These are phyloP conservation scores for Backusella tarrabulga DNA, from an alignment of 192 early-diverging fungal species.

Conservation along the genomic window DNA sequence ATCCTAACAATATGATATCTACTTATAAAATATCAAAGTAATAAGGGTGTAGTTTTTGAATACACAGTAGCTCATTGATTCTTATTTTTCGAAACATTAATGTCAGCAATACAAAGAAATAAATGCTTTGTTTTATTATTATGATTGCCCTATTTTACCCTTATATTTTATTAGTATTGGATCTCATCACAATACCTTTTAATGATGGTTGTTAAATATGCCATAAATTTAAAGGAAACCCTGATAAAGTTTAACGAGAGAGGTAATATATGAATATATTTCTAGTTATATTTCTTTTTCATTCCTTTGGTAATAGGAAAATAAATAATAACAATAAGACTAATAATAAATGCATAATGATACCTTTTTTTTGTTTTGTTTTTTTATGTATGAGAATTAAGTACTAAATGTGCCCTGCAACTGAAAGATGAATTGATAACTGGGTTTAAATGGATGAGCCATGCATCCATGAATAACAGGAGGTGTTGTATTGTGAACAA, in stretches of 20 bases:
- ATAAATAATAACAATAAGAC: not conserved
- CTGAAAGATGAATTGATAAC: slow-evolving; percentile 31
- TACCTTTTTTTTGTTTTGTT: not conserved
- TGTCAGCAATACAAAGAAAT: no score
- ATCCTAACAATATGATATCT: no score
- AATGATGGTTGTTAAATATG: no score
- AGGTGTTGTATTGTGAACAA: slow-evolving; percentile 25
- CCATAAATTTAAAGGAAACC: no score
- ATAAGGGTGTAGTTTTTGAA: no score
- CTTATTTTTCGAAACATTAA: no score
- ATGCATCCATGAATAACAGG: slow-evolving; percentile 35
- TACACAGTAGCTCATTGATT: not conserved
- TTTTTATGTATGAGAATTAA: not conserved
- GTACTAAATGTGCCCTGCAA: slow-evolving; percentile 12
- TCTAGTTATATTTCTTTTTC: not conserved
- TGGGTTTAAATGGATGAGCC: slow-evolving; percentile 33
- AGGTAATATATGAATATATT: not conserved
- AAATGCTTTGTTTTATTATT: no score
- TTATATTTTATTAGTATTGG: no score
- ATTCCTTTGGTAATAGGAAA: not conserved
- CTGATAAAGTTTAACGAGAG: no score
- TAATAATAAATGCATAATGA: not conserved
- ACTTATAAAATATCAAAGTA: no score
- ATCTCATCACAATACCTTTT: no score
- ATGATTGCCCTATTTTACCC: no score